A percentile compares a stretch with the other conserved stretches of the same genome.
Evolutionary conservation across 345 rosid genomes (phyloP).

Genomic region (Cardiospermum halicacabum): DNA sequence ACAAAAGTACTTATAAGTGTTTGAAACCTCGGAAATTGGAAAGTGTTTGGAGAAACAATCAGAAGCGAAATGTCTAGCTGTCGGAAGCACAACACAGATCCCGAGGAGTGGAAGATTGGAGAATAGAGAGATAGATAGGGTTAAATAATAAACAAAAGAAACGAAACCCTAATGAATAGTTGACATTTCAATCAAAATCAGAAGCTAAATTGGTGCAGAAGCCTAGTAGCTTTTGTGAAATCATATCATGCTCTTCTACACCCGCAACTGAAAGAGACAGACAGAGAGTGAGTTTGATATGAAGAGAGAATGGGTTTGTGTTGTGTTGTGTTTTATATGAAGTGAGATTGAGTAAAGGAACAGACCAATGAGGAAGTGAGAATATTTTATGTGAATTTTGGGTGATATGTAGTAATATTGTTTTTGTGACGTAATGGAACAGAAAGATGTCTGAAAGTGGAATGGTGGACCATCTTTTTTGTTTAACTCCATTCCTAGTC

Average conservation of each 20-base stretch:
- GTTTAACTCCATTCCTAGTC: slow-evolving; percentile 35
- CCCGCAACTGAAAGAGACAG: slow-evolving; percentile 56
- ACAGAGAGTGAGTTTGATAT: background rate
- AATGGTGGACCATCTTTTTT: slow-evolving; percentile 27
- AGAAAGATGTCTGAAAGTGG: slow-evolving; percentile 23
- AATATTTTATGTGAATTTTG: background rate
- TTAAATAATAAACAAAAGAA: slow-evolving; percentile 27
- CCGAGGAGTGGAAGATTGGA: slow-evolving; percentile 35
- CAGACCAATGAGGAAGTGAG: slow-evolving; percentile 23
- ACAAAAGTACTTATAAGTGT: background rate
- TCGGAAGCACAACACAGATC: slow-evolving; percentile 38
- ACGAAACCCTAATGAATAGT: slow-evolving; percentile 36
- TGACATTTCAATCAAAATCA: slow-evolving; percentile 27
- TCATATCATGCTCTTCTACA: slow-evolving; percentile 29
- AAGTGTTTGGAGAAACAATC: background rate
- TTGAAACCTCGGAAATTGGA: slow-evolving; percentile 37
- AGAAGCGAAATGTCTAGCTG: slow-evolving; percentile 19
- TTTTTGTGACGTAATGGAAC: slow-evolving; percentile 41
- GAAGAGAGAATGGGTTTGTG: slow-evolving; percentile 5
- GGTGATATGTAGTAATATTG: slow-evolving; percentile 10
- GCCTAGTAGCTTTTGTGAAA: too few species aligned
- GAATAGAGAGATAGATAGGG: slow-evolving; percentile 22
- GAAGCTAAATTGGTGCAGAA: slow-evolving; percentile 54
- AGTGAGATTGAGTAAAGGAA: slow-evolving; percentile 24
- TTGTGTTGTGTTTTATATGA: too few species aligned